Base-by-base conservation (phyloP, 768 basidiomycete genomes). In the Candolleomyces efflorescens region DNA sequence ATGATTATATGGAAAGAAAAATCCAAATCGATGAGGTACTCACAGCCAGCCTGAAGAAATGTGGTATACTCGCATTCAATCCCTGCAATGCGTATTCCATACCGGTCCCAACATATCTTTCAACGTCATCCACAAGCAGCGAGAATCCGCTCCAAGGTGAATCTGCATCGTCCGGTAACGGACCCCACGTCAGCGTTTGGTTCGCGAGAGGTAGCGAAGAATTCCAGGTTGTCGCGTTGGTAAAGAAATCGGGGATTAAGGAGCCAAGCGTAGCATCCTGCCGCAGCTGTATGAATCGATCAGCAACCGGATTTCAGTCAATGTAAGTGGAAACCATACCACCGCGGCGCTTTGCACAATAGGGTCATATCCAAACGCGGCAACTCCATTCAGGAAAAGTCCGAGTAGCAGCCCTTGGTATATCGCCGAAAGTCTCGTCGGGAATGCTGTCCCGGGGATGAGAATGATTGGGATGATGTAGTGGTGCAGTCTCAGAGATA, bases 71-170 rank as follows among this genome's bases (percentile, higher is more conserved):
- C 1, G 75, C 66, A 52, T 88, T 78, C 52, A 92, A 75, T 15
- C 79, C 78, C 20, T 77, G 78, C n/a, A 93, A 75, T 17, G 86
- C 84, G 67, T 81, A 92, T 64, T 90, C 90, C 49, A 90, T 73
- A 3, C 82, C 84, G 13, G 75, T 69, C 10, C 92, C 90, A n/a
- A 78, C 68, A 65, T 88, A 92, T 62, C 87, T 78, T 68, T 92
- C 84, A 0, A 95, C 92, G 62, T 94, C 93, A 66, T 94, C 90
- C n/a, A 92, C 81, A 13, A 94, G 76, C 23, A 94, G 78, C 0
- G 83, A 74, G 65, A 91, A 92, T 5, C 90, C 90, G 64, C 87
- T 84, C 89, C 89, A 93, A 2, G 75, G 78, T 32, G 67, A 64
- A 1, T 43, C 36, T 18, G 51, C 13, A 38, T 53, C 51, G 3